phyloP scores from a whole-genome alignment of 2,329 filamentous ascomycete species.

The Aspergillus sp. region DNA sequence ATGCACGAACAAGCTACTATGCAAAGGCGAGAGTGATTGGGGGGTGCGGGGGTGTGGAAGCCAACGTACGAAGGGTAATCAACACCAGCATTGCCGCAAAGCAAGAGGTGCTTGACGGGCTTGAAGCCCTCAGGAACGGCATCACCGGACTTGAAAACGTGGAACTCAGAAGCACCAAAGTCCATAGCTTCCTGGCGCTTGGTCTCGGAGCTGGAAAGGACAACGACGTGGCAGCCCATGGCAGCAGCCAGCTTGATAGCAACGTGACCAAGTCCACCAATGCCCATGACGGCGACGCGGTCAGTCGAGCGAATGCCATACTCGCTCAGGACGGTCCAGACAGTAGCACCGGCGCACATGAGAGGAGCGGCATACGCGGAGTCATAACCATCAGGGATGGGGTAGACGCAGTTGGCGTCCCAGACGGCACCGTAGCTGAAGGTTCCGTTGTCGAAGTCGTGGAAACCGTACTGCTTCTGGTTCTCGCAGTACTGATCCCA shows the following conservation, averaged over 20 bases:
- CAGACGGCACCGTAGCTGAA: constrained; percentile 34
- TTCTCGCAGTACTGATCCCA: constrained; percentile 29
- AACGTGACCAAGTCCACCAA: constrained; percentile 17
- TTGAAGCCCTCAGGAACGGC: constrained; percentile 9
- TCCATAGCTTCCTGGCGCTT: constrained; percentile 25
- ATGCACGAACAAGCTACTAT: background rate
- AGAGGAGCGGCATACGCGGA: constrained; percentile 11
- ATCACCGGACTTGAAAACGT: constrained; percentile 35
- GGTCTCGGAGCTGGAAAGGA: constrained; percentile 21
- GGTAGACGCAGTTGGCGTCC: constrained; percentile 23
- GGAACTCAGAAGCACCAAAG: constrained; percentile 64
- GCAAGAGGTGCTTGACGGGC: constrained; percentile 21
- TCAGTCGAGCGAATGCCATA: constrained; percentile 13
- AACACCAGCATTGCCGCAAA: constrained; percentile 14
- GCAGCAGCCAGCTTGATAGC: constrained; percentile 62
- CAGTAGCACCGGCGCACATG: constrained; percentile 17
- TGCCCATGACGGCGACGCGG: constrained; percentile 15
- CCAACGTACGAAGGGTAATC: constrained; percentile 20
- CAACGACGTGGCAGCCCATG: constrained; percentile 59
- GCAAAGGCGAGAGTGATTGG: too few relatives aligned
- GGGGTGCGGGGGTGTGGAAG: too few relatives aligned
- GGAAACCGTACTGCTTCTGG: constrained; percentile 28
- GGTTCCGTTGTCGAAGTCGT: constrained; percentile 33
- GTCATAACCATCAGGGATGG: constrained; percentile 2
- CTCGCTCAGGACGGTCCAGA: constrained; percentile 12